Evolutionary conservation across 202 grass and related monocot species (phyloP).

Genomic region (Zoysia matrella): DNA sequence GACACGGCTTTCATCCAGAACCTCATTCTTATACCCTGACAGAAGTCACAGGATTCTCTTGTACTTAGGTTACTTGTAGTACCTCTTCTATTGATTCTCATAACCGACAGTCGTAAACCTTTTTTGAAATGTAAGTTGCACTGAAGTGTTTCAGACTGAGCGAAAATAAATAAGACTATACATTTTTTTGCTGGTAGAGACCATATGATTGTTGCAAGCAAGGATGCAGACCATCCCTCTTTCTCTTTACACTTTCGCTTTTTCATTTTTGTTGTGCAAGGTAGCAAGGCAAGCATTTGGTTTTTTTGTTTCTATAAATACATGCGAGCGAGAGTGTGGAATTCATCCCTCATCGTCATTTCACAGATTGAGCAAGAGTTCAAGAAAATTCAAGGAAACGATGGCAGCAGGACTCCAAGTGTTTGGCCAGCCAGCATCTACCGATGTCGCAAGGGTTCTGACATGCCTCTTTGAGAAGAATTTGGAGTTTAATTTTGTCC

Average conservation of each 20-base stretch:
- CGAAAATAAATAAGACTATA: constrained; percentile 27
- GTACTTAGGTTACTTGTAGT: constrained; percentile 17
- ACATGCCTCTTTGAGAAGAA: constrained; percentile 72
- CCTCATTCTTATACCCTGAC: constrained; percentile 48
- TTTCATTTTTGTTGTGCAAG: constrained; percentile 54
- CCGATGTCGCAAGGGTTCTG: no score
- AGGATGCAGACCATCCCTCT: constrained; percentile 63
- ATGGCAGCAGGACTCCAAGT: constrained; percentile 77
- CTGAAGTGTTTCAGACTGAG: constrained; percentile 17
- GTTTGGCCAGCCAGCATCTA: no score
- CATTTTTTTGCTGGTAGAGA: constrained; percentile 28
- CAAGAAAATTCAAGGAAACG: constrained; percentile 39
- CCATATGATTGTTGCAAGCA: constrained; percentile 61
- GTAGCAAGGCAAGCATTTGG: constrained; percentile 69
- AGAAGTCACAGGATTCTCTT: constrained; percentile 40
- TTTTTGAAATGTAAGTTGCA: constrained; percentile 2
- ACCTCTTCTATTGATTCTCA: constrained; percentile 34
- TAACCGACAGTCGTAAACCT: background rate
- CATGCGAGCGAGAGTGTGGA: constrained; percentile 35
- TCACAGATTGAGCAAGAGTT: constrained; percentile 41
- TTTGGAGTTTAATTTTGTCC: constrained; percentile 74
- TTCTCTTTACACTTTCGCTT: constrained; percentile 65
- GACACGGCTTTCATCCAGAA: constrained; percentile 17
- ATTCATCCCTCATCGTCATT: constrained; percentile 35
- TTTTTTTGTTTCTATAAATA: constrained; percentile 65